Evolutionary conservation across 208 protist genomes (phyloP).

Genomic region (Crithidia fasciculata): DNA sequence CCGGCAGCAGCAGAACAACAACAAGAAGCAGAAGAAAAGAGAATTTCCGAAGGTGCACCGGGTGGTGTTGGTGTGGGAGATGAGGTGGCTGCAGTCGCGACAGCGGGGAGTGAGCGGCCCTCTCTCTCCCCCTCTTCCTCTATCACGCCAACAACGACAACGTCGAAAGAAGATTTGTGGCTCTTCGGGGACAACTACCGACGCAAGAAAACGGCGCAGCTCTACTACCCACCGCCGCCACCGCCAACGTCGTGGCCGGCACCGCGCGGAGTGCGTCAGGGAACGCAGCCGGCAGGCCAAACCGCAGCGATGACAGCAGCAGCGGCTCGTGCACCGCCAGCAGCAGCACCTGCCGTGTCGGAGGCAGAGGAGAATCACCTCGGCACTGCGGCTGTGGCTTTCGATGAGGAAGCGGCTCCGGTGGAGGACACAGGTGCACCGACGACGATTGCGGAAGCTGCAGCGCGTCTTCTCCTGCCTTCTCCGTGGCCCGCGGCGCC

Average conservation of each 20-base stretch:
- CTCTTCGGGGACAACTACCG: conserved; percentile 18
- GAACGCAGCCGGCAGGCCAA: too few relatives aligned
- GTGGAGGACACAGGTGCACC: neutral
- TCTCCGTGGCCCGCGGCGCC: neutral
- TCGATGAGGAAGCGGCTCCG: neutral
- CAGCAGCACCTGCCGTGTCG: neutral
- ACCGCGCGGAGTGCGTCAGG: neutral
- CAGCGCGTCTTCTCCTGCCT: neutral
- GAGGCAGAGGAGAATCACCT: neutral
- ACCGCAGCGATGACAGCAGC: neutral
- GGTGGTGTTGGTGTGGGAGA: too few relatives aligned
- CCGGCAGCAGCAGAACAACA: neutral
- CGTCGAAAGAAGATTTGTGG: conserved; percentile 8
- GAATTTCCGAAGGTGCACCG: too few relatives aligned
- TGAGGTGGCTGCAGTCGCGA: too few relatives aligned
- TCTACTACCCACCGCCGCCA: conserved; percentile 8
- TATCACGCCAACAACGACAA: neutral
- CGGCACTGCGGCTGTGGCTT: too few relatives aligned
- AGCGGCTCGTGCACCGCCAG: neutral
- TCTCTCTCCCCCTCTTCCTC: neutral
- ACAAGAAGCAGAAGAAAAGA: too few relatives aligned
- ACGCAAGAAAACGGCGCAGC: conserved; percentile 18
- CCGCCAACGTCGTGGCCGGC: neutral
- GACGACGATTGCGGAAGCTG: conserved; percentile 10
- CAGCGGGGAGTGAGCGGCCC: too few relatives aligned